Conservation (phyloP, 352 stramenopile species). For the Globisporangium lucens region DNA sequence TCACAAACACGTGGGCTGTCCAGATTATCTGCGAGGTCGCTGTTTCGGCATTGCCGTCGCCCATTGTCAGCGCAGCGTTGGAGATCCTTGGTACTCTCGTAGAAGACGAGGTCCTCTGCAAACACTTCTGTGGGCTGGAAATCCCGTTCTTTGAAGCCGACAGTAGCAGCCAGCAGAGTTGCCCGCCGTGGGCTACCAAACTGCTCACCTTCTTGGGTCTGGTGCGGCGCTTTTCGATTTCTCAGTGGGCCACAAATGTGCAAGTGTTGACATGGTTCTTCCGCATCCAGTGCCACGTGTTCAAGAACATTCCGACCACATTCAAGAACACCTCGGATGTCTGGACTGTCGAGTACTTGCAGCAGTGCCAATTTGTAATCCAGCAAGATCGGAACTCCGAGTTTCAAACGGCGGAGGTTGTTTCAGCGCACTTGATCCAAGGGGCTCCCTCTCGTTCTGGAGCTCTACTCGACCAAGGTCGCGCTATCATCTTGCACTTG, state of each 20-base stretch:
- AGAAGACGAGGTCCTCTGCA: constrained; percentile 7
- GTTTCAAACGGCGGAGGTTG: constrained; percentile 5
- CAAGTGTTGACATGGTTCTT: constrained; percentile 12
- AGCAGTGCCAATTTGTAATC: constrained; percentile 6
- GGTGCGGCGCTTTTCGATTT: constrained; percentile 4
- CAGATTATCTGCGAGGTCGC: constrained; percentile 11
- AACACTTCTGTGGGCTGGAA: constrained; percentile 2
- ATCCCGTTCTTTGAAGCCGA: not conserved
- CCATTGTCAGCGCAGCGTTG: constrained; percentile 6
- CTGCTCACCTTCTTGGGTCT: constrained; percentile 1
- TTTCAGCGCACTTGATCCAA: constrained; percentile 7
- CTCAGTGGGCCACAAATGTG: constrained; percentile 4
- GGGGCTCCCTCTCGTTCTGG: not conserved
- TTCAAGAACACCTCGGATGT: not conserved
- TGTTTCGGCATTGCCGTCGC: not conserved
- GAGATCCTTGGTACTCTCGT: not conserved
- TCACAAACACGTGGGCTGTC: constrained; percentile 12
- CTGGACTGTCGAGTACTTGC: constrained; percentile 15
- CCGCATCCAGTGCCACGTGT: constrained; percentile 7
- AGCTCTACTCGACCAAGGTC: not conserved
- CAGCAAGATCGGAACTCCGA: not conserved
- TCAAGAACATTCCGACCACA: not conserved
- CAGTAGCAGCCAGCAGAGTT: not conserved
- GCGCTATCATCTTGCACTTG: constrained; percentile 4
- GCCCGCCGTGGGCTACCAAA: constrained; percentile 2